Base-by-base conservation (phyloP, 1,139 yeast genomes). In the Blastobotrys indianensis region DNA sequence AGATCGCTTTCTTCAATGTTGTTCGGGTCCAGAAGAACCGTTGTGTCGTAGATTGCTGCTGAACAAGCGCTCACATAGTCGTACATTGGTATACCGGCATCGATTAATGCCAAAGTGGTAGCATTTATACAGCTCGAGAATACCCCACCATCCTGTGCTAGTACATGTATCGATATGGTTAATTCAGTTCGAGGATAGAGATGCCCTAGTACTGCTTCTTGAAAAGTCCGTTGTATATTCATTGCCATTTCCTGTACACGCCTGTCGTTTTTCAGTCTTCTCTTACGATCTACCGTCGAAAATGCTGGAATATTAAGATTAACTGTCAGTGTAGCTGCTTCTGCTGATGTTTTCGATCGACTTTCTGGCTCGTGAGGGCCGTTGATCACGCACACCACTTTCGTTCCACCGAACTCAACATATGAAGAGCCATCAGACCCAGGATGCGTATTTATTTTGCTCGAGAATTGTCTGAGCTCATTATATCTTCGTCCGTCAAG, bases 401-500 rank as follows among this genome's bases (percentile, higher is more conserved):
- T 87, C 40, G 97, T 82, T 55, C 87, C 85, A 23, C 99, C 98
- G 67, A 85, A 95, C 64, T 90, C 94, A 16, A 92, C 80, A 57
- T 82, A 85, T 1, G 97, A 81, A 1, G 97, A 88, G 4, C 98
- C 98, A 64, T 92, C 97, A 1, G 95, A 78, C 57, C 76, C 79
- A 8, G 95, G 90, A 60, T 90, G 97, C 1, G 97, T 87, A 59
- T 87, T 86, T 51, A 86, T 79, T 29, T 80, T 76, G 60, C 95
- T 85, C 37, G 79, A 79, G 59, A 92, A 86, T 35, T 82, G 75
- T 46, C 97, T 80, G 42, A 90, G 72, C 63, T 92, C 97, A 59
- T 90, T 87, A 92, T 94, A 88, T 56, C 98, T 75, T 60, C 98
- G 78, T 3, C 98, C 98, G 60, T 92, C 97, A 43, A 84, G 72